These are phyloP conservation scores for Dimocarpus longan DNA, from an alignment of 345 rosid species.

Conservation along the genomic window DNA sequence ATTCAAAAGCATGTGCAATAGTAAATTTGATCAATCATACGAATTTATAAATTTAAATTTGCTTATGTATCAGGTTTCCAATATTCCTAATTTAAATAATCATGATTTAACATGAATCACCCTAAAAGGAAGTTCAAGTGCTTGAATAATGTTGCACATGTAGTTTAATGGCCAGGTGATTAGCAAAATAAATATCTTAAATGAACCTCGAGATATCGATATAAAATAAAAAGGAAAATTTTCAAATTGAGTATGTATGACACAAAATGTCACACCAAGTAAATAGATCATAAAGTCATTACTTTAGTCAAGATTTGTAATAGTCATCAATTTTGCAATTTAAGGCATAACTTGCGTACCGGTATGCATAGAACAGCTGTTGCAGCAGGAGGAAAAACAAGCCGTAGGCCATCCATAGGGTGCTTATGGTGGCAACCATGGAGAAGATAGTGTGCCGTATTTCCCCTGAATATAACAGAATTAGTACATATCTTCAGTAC, in stretches of 20 bases:
- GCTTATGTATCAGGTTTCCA: not conserved
- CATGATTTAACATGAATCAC: not conserved
- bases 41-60: not conserved
- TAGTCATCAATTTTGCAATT: not conserved
- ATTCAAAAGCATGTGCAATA: not conserved
- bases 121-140: not conserved
- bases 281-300: not conserved
- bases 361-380: slow-evolving; percentile 67
- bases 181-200: not conserved
- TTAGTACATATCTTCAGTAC: not conserved
- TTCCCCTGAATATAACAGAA: slow-evolving; percentile 50
- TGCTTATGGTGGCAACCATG: slow-evolving; percentile 95
- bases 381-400: slow-evolving; percentile 87
- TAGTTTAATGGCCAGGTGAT: not conserved
- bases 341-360: slow-evolving; percentile 43
- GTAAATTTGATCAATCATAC: not conserved
- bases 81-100: not conserved
- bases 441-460: slow-evolving; percentile 76
- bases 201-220: not conserved
- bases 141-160: not conserved
- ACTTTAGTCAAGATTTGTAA: not conserved
- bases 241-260: not conserved
- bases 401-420: slow-evolving; percentile 84
- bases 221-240: not conserved
- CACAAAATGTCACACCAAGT: not conserved